These are phyloP conservation scores for Apophysomyces elegans DNA, from an alignment of 371 early-diverging fungal genomes.

Conservation along the genomic window DNA sequence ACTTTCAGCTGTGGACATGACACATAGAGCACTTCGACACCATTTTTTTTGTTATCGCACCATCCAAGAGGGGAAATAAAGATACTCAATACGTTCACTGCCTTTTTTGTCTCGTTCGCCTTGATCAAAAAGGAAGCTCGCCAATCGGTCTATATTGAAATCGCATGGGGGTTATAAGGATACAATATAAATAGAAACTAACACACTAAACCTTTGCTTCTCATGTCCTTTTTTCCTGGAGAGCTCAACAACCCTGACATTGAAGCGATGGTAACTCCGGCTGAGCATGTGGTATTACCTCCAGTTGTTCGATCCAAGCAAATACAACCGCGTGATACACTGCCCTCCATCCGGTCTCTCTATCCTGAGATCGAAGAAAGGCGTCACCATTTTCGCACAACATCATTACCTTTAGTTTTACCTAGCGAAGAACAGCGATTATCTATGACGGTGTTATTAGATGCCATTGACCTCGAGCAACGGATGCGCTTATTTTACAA, in stretches of 20 bases:
- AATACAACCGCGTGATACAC: slow-evolving; percentile 2
- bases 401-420: slow-evolving; percentile 38
- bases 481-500: slow-evolving; percentile 46
- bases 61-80: background rate
- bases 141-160: slow-evolving; percentile 40
- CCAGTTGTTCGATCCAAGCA: background rate
- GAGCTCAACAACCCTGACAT: background rate
- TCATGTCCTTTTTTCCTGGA: slow-evolving; percentile 17
- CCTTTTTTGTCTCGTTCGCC: slow-evolving; percentile 36
- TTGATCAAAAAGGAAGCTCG: slow-evolving; percentile 10
- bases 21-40: background rate
- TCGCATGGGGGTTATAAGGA: slow-evolving; percentile 44
- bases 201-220: background rate
- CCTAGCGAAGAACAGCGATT: slow-evolving; percentile 38
- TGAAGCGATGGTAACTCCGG: background rate
- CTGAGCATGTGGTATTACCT: background rate
- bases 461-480: slow-evolving; percentile 55
- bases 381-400: slow-evolving; percentile 38
- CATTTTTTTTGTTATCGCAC: background rate
- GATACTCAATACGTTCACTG: background rate
- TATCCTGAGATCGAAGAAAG: slow-evolving; percentile 5
- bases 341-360: slow-evolving; percentile 1
- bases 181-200: slow-evolving; percentile 7
- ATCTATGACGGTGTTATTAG: slow-evolving; percentile 41
- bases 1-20: too few species aligned